Conservation (phyloP, 495 filamentous ascomycete genomes). For the Corynascus novoguineensis region DNA sequence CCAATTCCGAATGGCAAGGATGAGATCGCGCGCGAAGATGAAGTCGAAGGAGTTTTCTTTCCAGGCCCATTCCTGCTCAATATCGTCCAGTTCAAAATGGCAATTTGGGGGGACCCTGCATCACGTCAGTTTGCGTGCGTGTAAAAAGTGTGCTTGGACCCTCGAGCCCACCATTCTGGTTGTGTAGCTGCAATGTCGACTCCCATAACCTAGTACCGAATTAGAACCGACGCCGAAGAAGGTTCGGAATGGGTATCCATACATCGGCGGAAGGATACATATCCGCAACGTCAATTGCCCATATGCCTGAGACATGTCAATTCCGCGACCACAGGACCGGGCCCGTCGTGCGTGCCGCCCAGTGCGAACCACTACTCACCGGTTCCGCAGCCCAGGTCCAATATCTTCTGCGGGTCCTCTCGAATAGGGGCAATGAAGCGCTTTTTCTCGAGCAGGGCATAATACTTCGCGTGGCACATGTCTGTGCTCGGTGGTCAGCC, state of each 20-base stretch:
- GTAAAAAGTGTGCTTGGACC: too few relatives aligned
- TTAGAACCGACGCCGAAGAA: not conserved
- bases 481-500: not conserved
- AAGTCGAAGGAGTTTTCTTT: constrained; percentile 54
- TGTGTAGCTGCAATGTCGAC: constrained; percentile 10
- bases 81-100: constrained; percentile 54
- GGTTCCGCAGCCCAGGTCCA: constrained; percentile 55
- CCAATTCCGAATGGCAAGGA: constrained; percentile 4
- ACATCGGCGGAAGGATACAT: constrained; percentile 46
- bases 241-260: not conserved
- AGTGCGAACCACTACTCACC: constrained; percentile 23
- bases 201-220: not conserved
- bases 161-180: constrained; percentile 6
- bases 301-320: constrained; percentile 21
- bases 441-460: constrained; percentile 36
- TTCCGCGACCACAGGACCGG: not conserved
- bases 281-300: constrained; percentile 42
- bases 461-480: constrained; percentile 24
- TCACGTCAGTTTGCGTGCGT: not conserved
- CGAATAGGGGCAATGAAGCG: constrained; percentile 54
- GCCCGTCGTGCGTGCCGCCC: not conserved
- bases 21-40: constrained; percentile 44
- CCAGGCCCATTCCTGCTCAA: constrained; percentile 51
- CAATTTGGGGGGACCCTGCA: constrained; percentile 33
- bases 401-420: constrained; percentile 37